A percentile compares a stretch with the other conserved stretches of the same genome.
These are phyloP conservation scores for Pyrus betulifolia DNA, from an alignment of 306 rosid species.

Conservation along the genomic window DNA sequence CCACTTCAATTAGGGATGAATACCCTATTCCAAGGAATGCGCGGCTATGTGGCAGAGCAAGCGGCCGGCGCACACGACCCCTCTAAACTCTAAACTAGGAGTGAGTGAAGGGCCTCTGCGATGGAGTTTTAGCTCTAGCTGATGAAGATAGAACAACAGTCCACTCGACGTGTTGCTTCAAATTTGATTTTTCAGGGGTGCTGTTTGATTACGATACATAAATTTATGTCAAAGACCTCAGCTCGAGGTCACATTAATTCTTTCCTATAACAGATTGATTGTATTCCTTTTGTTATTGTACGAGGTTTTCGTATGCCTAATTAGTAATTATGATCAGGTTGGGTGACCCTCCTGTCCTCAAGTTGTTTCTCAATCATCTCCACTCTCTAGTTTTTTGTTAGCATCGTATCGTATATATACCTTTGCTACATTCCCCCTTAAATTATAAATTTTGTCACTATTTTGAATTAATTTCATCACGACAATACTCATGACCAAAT, in stretches of 20 bases:
- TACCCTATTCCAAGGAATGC: constrained; percentile 92
- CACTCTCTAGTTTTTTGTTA: no score
- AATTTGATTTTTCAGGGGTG: neutral
- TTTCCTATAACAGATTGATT: neutral
- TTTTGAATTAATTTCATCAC: neutral
- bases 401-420: no score
- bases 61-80: constrained; percentile 81
- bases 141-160: neutral
- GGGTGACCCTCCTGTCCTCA: constrained; percentile 6
- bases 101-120: neutral
- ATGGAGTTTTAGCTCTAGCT: neutral
- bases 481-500: no score
- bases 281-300: neutral
- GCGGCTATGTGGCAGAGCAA: constrained; percentile 73
- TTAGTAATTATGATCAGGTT: constrained; percentile 1
- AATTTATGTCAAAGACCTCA: neutral
- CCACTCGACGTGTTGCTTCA: neutral
- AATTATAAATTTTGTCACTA: no score
- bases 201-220: neutral
- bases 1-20: constrained; percentile 84
- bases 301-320: neutral
- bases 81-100: constrained; percentile 24
- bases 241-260: neutral
- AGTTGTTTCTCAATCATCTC: neutral
- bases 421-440: neutral